phyloP scores from a whole-genome alignment of 2,329 filamentous ascomycete species.

The Hawksworthiomyces lignivorus region DNA sequence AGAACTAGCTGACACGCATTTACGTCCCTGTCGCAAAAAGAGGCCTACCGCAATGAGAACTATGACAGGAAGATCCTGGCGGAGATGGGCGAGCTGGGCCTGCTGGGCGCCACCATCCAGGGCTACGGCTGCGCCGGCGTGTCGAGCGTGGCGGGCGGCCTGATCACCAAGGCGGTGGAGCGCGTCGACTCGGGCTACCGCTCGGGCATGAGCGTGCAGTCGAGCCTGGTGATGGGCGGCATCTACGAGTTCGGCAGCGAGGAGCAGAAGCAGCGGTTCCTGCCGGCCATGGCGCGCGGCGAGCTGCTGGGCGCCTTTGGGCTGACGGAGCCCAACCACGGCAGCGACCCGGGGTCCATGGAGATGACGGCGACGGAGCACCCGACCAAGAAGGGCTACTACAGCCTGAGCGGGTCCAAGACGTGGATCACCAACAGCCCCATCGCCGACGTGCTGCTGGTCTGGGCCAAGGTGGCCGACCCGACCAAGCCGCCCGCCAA shows the following conservation, averaged over 20 bases:
- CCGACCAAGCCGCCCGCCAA: conserved; percentile 57
- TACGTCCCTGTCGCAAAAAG: too few species aligned
- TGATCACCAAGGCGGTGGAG: conserved; percentile 82
- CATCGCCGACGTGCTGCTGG: conserved; percentile 70
- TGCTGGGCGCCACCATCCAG: conserved; percentile 73
- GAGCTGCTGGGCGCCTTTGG: conserved; percentile 74
- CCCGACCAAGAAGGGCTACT: conserved; percentile 69
- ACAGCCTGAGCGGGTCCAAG: conserved; percentile 67
- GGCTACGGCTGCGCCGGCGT: conserved; percentile 79
- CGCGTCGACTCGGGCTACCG: conserved; percentile 81
- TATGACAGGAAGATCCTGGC: conserved; percentile 73
- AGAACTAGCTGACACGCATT: too few species aligned
- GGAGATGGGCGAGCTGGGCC: conserved; percentile 80
- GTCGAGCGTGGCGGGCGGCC: conserved; percentile 70
- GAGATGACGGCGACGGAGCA: conserved; percentile 72
- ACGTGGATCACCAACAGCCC: conserved; percentile 92
- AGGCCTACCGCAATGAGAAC: conserved; percentile 62
- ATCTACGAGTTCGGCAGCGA: conserved; percentile 75
- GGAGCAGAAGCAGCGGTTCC: conserved; percentile 72
- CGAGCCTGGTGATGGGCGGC: conserved; percentile 76
- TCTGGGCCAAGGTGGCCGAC: conserved; percentile 88
- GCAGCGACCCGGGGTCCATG: conserved; percentile 79
- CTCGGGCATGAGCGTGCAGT: conserved; percentile 83
- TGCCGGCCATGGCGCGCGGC: conserved; percentile 70
- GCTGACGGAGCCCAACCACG: conserved; percentile 81